Evolutionary conservation across 2,329 filamentous ascomycete genomes (phyloP), one percentile per base, ranked within the genome.

Genomic region (Sarocladiaceae sp.): DNA sequence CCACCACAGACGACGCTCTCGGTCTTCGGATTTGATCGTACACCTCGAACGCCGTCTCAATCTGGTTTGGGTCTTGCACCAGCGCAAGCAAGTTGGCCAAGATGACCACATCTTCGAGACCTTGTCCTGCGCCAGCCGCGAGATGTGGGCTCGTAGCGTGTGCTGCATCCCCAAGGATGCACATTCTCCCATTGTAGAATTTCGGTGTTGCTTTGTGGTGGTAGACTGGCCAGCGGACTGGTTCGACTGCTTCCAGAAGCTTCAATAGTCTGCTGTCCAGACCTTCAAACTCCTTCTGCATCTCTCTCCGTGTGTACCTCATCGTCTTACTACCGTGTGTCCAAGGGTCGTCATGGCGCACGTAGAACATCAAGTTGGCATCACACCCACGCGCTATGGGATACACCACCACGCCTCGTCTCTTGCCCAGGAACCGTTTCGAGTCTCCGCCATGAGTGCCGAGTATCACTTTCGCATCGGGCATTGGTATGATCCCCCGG

Each of bases 71-170:
- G 3, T 31, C 35, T 6, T 23, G 16, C 3, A 48, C 26, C 2
- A 31, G 13, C 1, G 31, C 39, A 4, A 51, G 23, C 2, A 54
- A 31, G 4, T 48, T 39, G 0, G 37, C 51, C 2, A 58, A 50
- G 2, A 57, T 43, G n/a, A 41, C 37, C 6, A 41, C 37, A 16
- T 41, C 37, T 29, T 41, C 37, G n/a, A 41, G 37, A 15, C 37
- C 29, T 18, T 41, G 37, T 4, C 37, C 37, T 6, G 37, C 53
- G 1, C 55, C 54, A 3, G 51, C 47, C 2, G 48, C 57, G 29
- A 55, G 52, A 35, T 52, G 57, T 0, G 57, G 57, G 1, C 51
- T 54, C 11, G 49, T 50, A 6, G 55, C 55, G 41, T 58, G 55
- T 1, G 55, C 54, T 2, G 54, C 55, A 43, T 57, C 55, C 12